Evolutionary conservation across 768 basidiomycete species (phyloP), one percentile per base, ranked within the genome.

Genomic region (Cyclocybe cylindracea): DNA sequence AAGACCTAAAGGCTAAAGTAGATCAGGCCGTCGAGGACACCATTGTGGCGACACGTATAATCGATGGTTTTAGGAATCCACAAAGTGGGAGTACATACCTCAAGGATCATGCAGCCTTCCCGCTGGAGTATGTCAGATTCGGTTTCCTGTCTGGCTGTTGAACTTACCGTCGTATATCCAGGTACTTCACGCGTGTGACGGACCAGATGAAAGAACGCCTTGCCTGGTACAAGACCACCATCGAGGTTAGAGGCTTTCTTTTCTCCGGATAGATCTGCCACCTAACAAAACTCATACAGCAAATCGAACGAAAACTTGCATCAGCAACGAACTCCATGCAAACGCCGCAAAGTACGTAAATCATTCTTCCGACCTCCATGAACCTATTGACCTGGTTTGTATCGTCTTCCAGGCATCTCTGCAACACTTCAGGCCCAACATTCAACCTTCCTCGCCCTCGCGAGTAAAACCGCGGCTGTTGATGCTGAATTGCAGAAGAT

Each of bases 291-390:
- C 36, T 18, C 50, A 6, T 32, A 11, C 53, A 89, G 87, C 86
- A 87, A 86, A 91, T 94, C 58, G 91, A 93, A 69, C 80, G 89
- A 47, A 91, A 89, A 65, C 72, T 92, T 5, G 81, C 86, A 5
- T 85, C 87, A 7, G 80, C 86, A 4, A 75, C 84, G 6, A 71
- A 72, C 44, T 84, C 87, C 60, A 70, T 77, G 6, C 87, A 89
- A 63, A 89, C 89, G 1, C 91, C 91, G 10, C 91, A 94, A 69
- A 81, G 91, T 89, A 58, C 34, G 69, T 55, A 37, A 18, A 31
- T 31, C 11, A 38, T 34, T 41, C 43, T 36, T 55, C 39, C 40
- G 53, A 33, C 47, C 34, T 47, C 39, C 13, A 38, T 45, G 44
- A 39, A 24, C 48, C 43, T 19, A 44, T 53, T 44, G 46, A 18